Conservation (phyloP, 306 rosid genomes). For the Cucurbita maxima region DNA sequence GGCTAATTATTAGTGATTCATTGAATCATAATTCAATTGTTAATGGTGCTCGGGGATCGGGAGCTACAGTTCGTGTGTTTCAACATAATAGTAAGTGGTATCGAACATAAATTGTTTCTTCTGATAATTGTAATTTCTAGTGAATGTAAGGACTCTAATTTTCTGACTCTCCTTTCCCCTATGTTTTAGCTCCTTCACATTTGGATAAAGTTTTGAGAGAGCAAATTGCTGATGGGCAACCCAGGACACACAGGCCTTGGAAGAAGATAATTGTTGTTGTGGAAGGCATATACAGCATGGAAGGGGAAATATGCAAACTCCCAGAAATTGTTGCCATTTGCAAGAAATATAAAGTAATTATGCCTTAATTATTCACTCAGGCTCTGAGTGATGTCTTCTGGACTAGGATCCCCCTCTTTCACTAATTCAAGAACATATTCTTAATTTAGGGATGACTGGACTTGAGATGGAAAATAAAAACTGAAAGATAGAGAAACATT, state of each 20-base stretch:
- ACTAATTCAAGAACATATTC: not conserved
- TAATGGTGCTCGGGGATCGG: slow-evolving; percentile 89
- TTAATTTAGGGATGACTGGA: not conserved
- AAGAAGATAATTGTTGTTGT: slow-evolving; percentile 77
- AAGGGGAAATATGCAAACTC: slow-evolving; percentile 92
- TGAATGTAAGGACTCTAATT: not conserved
- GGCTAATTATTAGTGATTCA: slow-evolving; percentile 82
- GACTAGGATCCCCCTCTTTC: not conserved
- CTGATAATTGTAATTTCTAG: not conserved
- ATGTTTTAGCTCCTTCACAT: slow-evolving; percentile 50
- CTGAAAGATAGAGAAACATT: not conserved
- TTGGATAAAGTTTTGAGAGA: slow-evolving; percentile 82
- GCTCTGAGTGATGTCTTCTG: not conserved
- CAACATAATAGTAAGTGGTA: slow-evolving; percentile 55
- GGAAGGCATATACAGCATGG: slow-evolving; percentile 96
- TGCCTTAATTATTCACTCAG: not conserved
- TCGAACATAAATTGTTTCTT: not conserved
- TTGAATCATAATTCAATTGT: slow-evolving; percentile 83
- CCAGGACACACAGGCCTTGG: slow-evolving; percentile 91
- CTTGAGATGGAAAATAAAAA: not conserved
- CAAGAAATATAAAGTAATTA: slow-evolving; percentile 67
- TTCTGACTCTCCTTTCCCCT: not conserved
- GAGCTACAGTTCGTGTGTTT: slow-evolving; percentile 82
- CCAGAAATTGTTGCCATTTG: slow-evolving; percentile 80
- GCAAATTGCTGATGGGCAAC: slow-evolving; percentile 89